These are phyloP conservation scores for Phaseolus lunatus DNA, from an alignment of 306 rosid genomes.

Conservation along the genomic window DNA sequence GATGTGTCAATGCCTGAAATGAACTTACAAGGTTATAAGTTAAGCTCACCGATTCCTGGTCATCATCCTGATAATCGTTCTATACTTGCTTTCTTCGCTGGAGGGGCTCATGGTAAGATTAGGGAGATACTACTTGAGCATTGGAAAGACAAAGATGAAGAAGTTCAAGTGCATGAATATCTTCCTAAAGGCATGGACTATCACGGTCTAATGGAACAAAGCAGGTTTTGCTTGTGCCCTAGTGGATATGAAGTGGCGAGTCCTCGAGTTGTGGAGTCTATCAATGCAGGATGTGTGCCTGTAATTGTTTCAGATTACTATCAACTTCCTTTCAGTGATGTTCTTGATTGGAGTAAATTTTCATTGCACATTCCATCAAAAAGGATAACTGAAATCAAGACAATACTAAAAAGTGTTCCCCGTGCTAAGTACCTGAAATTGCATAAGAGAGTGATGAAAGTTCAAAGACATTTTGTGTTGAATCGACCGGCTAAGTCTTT, in stretches of 20 bases:
- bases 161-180: conserved; percentile 64
- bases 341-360: conserved; percentile 72
- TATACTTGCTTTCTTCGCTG: conserved; percentile 75
- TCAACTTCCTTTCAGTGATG: conserved; percentile 67
- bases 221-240: conserved; percentile 80
- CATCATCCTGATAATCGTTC: conserved; percentile 45
- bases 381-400: conserved; percentile 65
- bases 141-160: conserved; percentile 71
- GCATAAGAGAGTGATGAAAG: conserved; percentile 54
- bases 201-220: conserved; percentile 46
- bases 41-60: conserved; percentile 35
- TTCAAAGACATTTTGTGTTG: conserved; percentile 64
- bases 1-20: conserved; percentile 76
- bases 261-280: conserved; percentile 73
- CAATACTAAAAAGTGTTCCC: conserved; percentile 51
- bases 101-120: conserved; percentile 70
- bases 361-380: conserved; percentile 57
- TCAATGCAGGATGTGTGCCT: conserved; percentile 69
- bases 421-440: conserved; percentile 52
- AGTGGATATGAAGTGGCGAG: conserved; percentile 92
- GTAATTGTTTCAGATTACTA: conserved; percentile 68
- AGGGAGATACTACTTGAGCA: conserved; percentile 52
- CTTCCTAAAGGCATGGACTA: conserved; percentile 55
- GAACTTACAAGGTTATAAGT: conserved; percentile 45
- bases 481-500: conserved; percentile 65